These are phyloP conservation scores for Pestalotiopsis sp. DNA, from an alignment of 2,329 filamentous ascomycete species.

Conservation along the genomic window DNA sequence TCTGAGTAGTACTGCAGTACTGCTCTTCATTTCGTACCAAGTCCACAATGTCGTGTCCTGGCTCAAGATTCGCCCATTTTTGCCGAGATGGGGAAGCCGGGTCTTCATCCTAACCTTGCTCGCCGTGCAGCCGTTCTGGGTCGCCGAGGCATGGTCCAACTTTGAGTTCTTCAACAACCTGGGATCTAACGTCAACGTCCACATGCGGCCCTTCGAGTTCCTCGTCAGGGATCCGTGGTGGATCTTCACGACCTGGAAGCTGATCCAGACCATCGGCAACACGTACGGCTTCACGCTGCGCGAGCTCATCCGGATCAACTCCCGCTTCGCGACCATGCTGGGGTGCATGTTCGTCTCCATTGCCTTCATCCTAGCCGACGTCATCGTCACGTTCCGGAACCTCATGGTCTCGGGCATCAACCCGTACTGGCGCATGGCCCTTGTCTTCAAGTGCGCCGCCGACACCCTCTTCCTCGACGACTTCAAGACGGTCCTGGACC, in stretches of 20 bases:
- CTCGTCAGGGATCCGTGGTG: slow-evolving; percentile 69
- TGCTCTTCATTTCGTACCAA: slow-evolving; percentile 64
- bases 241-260: slow-evolving; percentile 61
- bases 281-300: slow-evolving; percentile 8
- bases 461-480: slow-evolving; percentile 70
- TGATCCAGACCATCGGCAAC: slow-evolving; percentile 61
- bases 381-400: slow-evolving; percentile 56
- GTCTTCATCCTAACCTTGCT: slow-evolving; percentile 63
- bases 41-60: slow-evolving; percentile 69
- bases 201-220: slow-evolving; percentile 61
- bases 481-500: slow-evolving; percentile 63
- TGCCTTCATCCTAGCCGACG: slow-evolving; percentile 62
- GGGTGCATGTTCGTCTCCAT: slow-evolving; percentile 62
- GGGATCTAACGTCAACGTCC: slow-evolving; percentile 50
- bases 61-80: slow-evolving; percentile 67
- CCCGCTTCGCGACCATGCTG: slow-evolving; percentile 66
- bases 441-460: slow-evolving; percentile 69
- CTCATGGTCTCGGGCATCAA: slow-evolving; percentile 49
- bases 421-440: slow-evolving; percentile 65
- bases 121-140: slow-evolving; percentile 64
- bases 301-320: slow-evolving; percentile 57
- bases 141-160: slow-evolving; percentile 66
- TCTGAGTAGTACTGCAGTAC: slow-evolving; percentile 60
- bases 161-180: slow-evolving; percentile 65
- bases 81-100: slow-evolving; percentile 48